These are phyloP conservation scores for Tetraselmis striata DNA, from an alignment of 139 green algal species.

Conservation along the genomic window DNA sequence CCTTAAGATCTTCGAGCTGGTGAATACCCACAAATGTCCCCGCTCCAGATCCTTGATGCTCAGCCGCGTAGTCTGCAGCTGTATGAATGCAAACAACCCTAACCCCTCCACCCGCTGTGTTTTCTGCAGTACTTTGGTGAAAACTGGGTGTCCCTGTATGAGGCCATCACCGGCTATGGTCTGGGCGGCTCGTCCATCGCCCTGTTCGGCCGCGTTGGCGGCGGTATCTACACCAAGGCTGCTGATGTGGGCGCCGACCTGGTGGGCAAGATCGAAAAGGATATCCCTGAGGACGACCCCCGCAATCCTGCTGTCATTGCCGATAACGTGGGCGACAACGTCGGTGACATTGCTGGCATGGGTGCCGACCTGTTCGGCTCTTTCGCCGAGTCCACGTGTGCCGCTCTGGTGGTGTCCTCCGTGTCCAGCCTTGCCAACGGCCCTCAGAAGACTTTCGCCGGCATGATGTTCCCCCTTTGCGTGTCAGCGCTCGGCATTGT, in stretches of 20 bases:
- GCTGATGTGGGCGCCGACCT: constrained; percentile 96
- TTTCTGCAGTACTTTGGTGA: constrained; percentile 71
- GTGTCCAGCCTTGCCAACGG: constrained; percentile 55
- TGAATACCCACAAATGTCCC: constrained; percentile 8
- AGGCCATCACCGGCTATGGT: constrained; percentile 95
- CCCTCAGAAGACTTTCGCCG: constrained; percentile 52
- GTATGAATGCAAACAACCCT: neutral
- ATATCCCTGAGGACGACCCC: constrained; percentile 98
- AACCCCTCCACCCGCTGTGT: constrained; percentile 6
- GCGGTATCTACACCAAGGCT: constrained; percentile 98
- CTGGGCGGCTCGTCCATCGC: constrained; percentile 94
- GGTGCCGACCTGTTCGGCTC: constrained; percentile 96
- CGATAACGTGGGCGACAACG: constrained; percentile 98
- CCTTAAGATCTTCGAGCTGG: constrained; percentile 63
- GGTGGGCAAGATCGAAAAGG: constrained; percentile 97
- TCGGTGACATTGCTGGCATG: constrained; percentile 98
- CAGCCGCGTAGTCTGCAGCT: neutral
- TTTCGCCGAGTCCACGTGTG: constrained; percentile 94
- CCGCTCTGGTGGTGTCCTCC: constrained; percentile 84
- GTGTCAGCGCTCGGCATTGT: constrained; percentile 83
- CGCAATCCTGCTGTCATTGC: constrained; percentile 96
- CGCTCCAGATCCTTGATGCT: neutral
- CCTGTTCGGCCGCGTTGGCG: constrained; percentile 91
- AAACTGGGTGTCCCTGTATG: constrained; percentile 88
- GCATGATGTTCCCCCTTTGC: constrained; percentile 79